Evolutionary conservation across 106 monocot genomes (phyloP).

Genomic region (Allium fistulosum): DNA sequence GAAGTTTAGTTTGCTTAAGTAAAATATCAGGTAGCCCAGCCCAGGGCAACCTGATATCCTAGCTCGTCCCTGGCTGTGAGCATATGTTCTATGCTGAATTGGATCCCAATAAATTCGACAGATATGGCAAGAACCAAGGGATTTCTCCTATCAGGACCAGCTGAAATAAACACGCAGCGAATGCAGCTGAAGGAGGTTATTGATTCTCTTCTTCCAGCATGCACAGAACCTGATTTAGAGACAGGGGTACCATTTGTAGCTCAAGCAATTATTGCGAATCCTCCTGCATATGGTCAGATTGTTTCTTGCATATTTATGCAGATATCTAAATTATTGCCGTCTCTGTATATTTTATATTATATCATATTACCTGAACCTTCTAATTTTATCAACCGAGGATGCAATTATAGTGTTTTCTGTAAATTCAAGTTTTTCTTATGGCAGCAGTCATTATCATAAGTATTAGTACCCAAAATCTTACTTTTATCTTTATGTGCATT

Average conservation of each 20-base stretch:
- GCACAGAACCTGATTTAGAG: slow-evolving; percentile 91
- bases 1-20: not conserved
- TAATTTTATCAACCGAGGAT: not conserved
- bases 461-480: too few species aligned
- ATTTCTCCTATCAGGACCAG: slow-evolving; percentile 68
- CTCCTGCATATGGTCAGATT: slow-evolving; percentile 90
- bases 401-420: not conserved
- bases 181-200: slow-evolving; percentile 90
- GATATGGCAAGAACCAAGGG: slow-evolving; percentile 86
- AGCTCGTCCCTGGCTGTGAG: not conserved
- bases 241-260: slow-evolving; percentile 72
- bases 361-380: not conserved
- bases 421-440: too few species aligned
- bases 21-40: too few species aligned
- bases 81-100: not conserved
- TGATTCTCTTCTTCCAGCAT: slow-evolving; percentile 84
- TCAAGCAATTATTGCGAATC: slow-evolving; percentile 94
- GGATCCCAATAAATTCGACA: slow-evolving; percentile 20
- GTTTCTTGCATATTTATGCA: not conserved
- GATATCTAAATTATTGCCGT: not conserved
- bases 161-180: slow-evolving; percentile 73
- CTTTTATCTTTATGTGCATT: too few species aligned
- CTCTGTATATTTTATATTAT: not conserved
- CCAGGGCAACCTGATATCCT: too few species aligned
- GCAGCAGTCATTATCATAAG: too few species aligned